phyloP scores from a whole-genome alignment of 2,329 filamentous ascomycete species.

The Didymellaceae sp. region DNA sequence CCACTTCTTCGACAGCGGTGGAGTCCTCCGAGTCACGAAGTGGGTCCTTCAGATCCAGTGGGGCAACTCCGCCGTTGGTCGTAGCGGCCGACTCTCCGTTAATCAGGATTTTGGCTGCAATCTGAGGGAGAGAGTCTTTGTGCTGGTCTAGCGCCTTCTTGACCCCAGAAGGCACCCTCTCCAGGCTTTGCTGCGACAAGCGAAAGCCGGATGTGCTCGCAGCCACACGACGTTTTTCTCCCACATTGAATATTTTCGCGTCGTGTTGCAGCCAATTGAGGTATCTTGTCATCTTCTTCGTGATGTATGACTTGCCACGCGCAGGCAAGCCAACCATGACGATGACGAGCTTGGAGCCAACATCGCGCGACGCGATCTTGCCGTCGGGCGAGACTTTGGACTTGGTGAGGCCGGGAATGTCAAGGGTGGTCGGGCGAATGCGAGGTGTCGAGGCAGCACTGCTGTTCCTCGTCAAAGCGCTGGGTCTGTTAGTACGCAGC shows the following conservation, averaged over 20 bases:
- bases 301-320: conserved; percentile 97
- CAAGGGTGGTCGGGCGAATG: conserved; percentile 89
- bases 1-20: conserved; percentile 35
- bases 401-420: conserved; percentile 94
- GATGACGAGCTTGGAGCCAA: conserved; percentile 95
- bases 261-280: conserved; percentile 98
- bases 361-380: conserved; percentile 89
- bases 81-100: conserved; percentile 59
- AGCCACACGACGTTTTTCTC: conserved; percentile 83
- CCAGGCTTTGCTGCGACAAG: conserved; percentile 41
- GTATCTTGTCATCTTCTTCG: conserved; percentile 95
- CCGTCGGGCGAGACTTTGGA: conserved; percentile 96
- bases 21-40: conserved; percentile 30
- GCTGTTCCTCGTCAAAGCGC: conserved; percentile 72
- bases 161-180: conserved; percentile 35
- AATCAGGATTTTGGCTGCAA: conserved; percentile 64
- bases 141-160: conserved; percentile 34
- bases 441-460: conserved; percentile 80
- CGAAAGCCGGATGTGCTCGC: conserved; percentile 64
- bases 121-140: conserved; percentile 40
- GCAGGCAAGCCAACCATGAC: conserved; percentile 98
- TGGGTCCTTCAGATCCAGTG: conserved; percentile 40
- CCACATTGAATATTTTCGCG: conserved; percentile 95
- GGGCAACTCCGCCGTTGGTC: conserved; percentile 42
- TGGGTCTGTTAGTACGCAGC: conserved; percentile 46